phyloP scores from a whole-genome alignment of 192 early-diverging fungal species.

The Funneliformis geosporum region DNA sequence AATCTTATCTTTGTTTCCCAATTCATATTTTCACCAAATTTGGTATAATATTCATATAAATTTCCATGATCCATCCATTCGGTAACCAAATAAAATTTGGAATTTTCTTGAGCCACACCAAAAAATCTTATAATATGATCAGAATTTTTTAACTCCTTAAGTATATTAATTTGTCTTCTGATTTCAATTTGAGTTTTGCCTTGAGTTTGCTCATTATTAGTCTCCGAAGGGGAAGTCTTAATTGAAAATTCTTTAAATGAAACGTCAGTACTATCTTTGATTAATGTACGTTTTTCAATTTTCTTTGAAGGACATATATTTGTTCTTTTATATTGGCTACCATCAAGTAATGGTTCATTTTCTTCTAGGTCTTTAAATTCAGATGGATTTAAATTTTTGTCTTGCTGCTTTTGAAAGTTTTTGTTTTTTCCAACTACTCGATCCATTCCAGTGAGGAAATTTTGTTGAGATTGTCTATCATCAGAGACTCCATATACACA shows the following conservation, averaged over 20 bases:
- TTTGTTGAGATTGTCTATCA: too few species aligned
- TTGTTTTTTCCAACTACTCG: not conserved
- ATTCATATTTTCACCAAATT: not conserved
- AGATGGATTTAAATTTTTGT: not conserved
- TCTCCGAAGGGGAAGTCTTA: not conserved
- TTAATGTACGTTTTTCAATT: not conserved
- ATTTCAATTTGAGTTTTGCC: not conserved
- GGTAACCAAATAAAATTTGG: slow-evolving; percentile 40
- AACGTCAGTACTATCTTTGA: not conserved
- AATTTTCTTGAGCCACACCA: slow-evolving; percentile 12
- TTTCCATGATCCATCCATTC: slow-evolving; percentile 42
- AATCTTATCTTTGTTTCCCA: slow-evolving; percentile 36
- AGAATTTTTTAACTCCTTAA: slow-evolving; percentile 16
- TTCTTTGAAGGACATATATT: not conserved
- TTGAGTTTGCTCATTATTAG: not conserved
- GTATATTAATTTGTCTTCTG: not conserved
- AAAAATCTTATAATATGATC: slow-evolving; percentile 8
- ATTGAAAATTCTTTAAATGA: not conserved
- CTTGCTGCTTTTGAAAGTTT: not conserved
- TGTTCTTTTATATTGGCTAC: not conserved
- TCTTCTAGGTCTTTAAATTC: too few species aligned
- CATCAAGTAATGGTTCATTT: not conserved
- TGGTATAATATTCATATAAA: slow-evolving; percentile 41
- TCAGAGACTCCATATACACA: too few species aligned
- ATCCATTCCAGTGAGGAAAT: not conserved